These are phyloP conservation scores for Thraustotheca clavata DNA, from an alignment of 352 stramenopile genomes.

Conservation along the genomic window DNA sequence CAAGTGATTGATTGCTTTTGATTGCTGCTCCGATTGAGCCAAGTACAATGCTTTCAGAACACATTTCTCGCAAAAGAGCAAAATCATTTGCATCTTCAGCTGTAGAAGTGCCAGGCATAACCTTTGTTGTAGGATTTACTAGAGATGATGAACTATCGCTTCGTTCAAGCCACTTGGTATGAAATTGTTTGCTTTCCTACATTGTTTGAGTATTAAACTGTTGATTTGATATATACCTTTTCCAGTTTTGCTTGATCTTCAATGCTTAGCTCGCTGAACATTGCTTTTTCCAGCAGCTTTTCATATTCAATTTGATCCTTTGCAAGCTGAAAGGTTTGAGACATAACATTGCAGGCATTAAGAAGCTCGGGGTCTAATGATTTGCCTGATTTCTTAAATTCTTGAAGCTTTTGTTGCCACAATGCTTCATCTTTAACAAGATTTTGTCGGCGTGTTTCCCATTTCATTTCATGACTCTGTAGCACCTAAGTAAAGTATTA, in stretches of 20 bases:
- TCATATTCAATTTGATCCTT: not conserved
- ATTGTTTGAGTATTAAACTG: slow-evolving; percentile 16
- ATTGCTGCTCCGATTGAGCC: too few species aligned
- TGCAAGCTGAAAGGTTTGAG: not conserved
- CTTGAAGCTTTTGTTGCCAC: not conserved
- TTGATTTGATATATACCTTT: too few species aligned
- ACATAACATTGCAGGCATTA: not conserved
- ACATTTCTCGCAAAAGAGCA: too few species aligned
- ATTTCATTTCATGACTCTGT: not conserved
- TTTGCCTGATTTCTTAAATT: not conserved
- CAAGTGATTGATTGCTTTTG: too few species aligned
- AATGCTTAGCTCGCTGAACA: not conserved
- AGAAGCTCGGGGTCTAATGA: not conserved
- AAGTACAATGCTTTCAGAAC: too few species aligned
- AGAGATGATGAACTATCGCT: too few species aligned
- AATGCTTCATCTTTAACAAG: not conserved
- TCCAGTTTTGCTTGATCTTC: not conserved
- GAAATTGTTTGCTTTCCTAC: slow-evolving; percentile 22
- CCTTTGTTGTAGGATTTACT: too few species aligned
- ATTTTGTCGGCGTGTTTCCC: not conserved
- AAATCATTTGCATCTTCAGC: too few species aligned
- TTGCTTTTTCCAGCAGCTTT: slow-evolving; percentile 1
- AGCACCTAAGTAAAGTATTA: not conserved
- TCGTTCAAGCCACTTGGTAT: slow-evolving; percentile 18
- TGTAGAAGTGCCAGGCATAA: too few species aligned